Conservation (phyloP, 768 basidiomycete species). For the Crassisporium funariophilum region DNA sequence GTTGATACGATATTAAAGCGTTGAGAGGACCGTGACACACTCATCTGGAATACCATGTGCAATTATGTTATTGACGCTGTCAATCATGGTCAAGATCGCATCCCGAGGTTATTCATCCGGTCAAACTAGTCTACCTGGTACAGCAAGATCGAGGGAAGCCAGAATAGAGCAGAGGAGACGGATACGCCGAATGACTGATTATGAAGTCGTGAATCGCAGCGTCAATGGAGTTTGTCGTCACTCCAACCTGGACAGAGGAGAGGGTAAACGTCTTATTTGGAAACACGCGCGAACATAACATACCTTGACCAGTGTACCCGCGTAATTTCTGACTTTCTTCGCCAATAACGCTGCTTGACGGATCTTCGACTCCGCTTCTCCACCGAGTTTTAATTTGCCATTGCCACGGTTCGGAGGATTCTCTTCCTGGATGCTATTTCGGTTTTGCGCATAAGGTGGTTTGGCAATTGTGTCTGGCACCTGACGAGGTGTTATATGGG, state of each 20-base stretch:
- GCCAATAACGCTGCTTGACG: constrained; percentile 60
- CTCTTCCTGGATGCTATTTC: constrained; percentile 10
- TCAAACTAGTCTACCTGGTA: constrained; percentile 47
- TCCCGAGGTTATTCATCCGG: constrained; percentile 15
- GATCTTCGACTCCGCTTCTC: constrained; percentile 51
- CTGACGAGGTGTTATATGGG: constrained; percentile 55
- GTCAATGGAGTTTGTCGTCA: constrained; percentile 80
- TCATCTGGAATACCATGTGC: constrained; percentile 91
- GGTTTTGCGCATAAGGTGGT: constrained; percentile 54
- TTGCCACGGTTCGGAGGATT: constrained; percentile 12
- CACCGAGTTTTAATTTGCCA: constrained; percentile 49
- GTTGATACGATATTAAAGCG: not conserved
- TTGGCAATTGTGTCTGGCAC: constrained; percentile 59
- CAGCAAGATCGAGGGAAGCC: constrained; percentile 81
- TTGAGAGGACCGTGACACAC: constrained; percentile 46
- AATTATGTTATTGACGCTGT: constrained; percentile 85
- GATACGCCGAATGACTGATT: constrained; percentile 71
- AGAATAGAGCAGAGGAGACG: constrained; percentile 78
- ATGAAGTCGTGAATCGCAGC: constrained; percentile 72
- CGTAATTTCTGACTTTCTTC: constrained; percentile 55
- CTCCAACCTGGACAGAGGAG: constrained; percentile 50
- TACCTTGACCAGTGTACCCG: constrained; percentile 56
- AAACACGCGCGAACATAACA: constrained; percentile 10
- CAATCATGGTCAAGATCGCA: constrained; percentile 35
- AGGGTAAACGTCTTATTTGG: not conserved